These are phyloP conservation scores for Colletotrichum tropicicola DNA, from an alignment of 2,329 filamentous ascomycete genomes.

Conservation along the genomic window DNA sequence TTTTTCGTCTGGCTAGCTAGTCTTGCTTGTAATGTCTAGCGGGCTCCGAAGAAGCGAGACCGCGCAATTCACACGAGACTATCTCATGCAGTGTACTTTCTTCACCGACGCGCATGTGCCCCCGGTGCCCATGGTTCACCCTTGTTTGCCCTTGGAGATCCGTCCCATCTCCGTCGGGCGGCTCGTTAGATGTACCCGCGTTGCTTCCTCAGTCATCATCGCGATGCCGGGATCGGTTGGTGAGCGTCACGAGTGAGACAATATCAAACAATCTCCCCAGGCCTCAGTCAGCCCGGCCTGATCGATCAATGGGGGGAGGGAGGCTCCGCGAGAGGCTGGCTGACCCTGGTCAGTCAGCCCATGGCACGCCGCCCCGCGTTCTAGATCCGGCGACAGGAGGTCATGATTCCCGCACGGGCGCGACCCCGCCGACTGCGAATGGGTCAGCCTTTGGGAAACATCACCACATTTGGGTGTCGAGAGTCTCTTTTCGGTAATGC, in stretches of 20 bases:
- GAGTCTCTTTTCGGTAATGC: background rate
- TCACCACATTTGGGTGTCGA: background rate
- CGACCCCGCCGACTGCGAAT: background rate
- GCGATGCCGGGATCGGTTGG: too few species aligned
- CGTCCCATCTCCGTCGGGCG: background rate
- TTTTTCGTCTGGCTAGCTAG: background rate
- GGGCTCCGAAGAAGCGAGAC: background rate
- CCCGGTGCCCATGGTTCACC: background rate
- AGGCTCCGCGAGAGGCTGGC: slow-evolving; percentile 8
- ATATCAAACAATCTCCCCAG: background rate
- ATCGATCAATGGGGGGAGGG: background rate
- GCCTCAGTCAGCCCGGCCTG: background rate
- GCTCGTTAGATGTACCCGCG: too few species aligned
- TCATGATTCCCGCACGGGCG: background rate
- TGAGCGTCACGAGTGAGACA: background rate
- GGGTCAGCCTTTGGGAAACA: background rate
- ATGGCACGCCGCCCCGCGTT: background rate
- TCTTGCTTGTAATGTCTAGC: slow-evolving; percentile 5
- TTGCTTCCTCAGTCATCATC: too few species aligned
- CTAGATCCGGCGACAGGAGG: background rate
- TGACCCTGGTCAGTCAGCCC: background rate
- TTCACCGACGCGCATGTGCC: background rate
- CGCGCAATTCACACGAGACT: background rate
- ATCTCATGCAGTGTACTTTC: background rate
- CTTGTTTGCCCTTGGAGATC: background rate